These are phyloP conservation scores for Iris macrosiphon DNA, from an alignment of 106 monocot genomes.

Conservation along the genomic window DNA sequence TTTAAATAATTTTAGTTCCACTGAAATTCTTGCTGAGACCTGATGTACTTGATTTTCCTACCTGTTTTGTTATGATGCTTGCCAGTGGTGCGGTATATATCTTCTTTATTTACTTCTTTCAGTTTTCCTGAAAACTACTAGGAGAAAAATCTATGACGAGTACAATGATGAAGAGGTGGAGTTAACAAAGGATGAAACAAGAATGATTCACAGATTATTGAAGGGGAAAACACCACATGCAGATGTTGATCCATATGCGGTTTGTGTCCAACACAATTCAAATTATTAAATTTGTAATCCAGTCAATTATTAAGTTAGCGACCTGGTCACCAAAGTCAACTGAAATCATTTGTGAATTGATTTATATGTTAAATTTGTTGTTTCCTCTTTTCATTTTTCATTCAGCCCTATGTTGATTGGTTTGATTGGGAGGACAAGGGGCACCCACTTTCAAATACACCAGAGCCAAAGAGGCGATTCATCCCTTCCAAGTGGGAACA, in stretches of 20 bases:
- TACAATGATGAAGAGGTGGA: slow-evolving; percentile 98
- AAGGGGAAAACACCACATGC: slow-evolving; percentile 81
- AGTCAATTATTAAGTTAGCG: too few relatives aligned
- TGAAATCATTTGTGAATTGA: too few relatives aligned
- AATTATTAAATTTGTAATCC: neutral
- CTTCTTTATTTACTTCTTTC: neutral
- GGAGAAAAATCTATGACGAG: slow-evolving; percentile 96
- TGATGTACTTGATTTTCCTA: neutral
- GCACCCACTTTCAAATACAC: slow-evolving; percentile 90
- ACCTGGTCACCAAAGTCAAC: too few relatives aligned
- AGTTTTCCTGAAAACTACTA: slow-evolving; percentile 10
- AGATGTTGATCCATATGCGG: slow-evolving; percentile 85
- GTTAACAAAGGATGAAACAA: slow-evolving; percentile 69
- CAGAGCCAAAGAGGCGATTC: slow-evolving; percentile 97
- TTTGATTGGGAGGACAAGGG: slow-evolving; percentile 87
- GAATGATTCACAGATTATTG: slow-evolving; percentile 53
- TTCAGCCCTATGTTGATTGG: slow-evolving; percentile 96
- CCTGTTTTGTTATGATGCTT: too few relatives aligned
- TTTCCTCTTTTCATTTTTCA: slow-evolving; percentile 1
- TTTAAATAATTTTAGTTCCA: too few relatives aligned
- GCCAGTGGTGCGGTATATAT: too few relatives aligned
- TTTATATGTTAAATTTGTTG: too few relatives aligned
- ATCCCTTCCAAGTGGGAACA: slow-evolving; percentile 96
- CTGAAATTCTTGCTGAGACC: neutral
- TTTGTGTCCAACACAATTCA: too few relatives aligned